Conservation (phyloP, 768 basidiomycete species). For the Gelatoporia subvermispora region DNA sequence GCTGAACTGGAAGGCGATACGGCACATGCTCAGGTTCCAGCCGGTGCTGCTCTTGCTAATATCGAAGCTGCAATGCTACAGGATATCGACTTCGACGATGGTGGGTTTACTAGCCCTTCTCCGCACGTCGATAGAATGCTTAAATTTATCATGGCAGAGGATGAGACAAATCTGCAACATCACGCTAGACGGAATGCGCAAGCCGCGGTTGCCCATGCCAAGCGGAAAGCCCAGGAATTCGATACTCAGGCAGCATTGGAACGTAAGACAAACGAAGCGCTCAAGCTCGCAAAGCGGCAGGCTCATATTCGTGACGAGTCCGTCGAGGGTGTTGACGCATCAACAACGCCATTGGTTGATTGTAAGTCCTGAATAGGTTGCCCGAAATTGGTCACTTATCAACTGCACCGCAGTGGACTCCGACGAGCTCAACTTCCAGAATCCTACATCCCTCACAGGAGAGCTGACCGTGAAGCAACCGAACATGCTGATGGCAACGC, state of each 20-base stretch:
- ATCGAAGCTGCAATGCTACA: conserved; percentile 48
- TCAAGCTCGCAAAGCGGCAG: conserved; percentile 58
- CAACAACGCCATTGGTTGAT: conserved; percentile 57
- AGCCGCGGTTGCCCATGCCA: conserved; percentile 77
- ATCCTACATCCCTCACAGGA: conserved; percentile 86
- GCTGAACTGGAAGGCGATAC: conserved; percentile 70
- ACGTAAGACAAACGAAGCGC: conserved; percentile 74
- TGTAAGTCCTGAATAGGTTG: conserved; percentile 39
- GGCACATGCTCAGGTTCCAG: conserved; percentile 40
- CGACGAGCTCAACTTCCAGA: conserved; percentile 98
- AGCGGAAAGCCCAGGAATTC: conserved; percentile 76
- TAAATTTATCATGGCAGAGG: conserved; percentile 46
- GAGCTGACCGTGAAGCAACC: conserved; percentile 86
- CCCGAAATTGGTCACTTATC: not conserved
- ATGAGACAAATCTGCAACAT: conserved; percentile 76
- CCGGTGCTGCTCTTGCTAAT: conserved; percentile 54
- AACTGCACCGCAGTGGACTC: conserved; percentile 84
- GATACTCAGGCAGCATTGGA: conserved; percentile 79
- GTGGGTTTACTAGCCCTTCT: conserved; percentile 35
- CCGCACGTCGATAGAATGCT: no score
- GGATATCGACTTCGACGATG: conserved; percentile 89
- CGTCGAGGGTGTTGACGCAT: conserved; percentile 20
- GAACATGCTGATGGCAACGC: conserved; percentile 90
- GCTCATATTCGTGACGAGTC: conserved; percentile 39
- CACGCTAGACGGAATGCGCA: conserved; percentile 90